These are phyloP conservation scores for Crucihimalaya himalaica DNA, from an alignment of 345 rosid genomes.

Conservation along the genomic window DNA sequence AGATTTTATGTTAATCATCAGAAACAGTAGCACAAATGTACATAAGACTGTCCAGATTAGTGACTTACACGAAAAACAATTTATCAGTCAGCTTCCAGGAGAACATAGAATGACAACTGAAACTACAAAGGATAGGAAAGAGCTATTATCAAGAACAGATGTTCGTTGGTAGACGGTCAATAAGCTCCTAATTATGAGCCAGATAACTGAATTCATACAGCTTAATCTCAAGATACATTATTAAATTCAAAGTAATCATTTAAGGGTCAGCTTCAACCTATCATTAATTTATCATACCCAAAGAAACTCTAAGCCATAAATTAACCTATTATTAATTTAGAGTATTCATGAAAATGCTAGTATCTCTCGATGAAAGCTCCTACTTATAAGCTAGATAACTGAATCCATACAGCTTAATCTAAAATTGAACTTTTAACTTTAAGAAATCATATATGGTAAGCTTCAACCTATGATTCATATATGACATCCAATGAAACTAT, in stretches of 20 bases:
- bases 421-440: neutral
- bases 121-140: neutral
- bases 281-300: neutral
- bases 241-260: neutral
- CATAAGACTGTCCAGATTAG: neutral
- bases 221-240: neutral
- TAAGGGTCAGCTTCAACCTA: neutral
- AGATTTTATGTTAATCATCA: neutral
- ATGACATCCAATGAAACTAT: neutral
- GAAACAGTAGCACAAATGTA: neutral
- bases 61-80: neutral
- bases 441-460: neutral
- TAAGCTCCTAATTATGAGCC: neutral
- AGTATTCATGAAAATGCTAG: neutral
- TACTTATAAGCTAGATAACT: neutral
- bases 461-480: neutral
- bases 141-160: too few relatives aligned
- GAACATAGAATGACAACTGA: neutral
- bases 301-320: neutral
- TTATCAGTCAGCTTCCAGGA: neutral
- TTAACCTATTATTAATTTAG: too few relatives aligned
- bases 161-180: too few relatives aligned
- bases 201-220: slow-evolving; percentile 1
- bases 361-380: neutral
- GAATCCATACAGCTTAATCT: neutral